phyloP scores from a whole-genome alignment of 164 flowering plant species.

The Liquidambar formosana region DNA sequence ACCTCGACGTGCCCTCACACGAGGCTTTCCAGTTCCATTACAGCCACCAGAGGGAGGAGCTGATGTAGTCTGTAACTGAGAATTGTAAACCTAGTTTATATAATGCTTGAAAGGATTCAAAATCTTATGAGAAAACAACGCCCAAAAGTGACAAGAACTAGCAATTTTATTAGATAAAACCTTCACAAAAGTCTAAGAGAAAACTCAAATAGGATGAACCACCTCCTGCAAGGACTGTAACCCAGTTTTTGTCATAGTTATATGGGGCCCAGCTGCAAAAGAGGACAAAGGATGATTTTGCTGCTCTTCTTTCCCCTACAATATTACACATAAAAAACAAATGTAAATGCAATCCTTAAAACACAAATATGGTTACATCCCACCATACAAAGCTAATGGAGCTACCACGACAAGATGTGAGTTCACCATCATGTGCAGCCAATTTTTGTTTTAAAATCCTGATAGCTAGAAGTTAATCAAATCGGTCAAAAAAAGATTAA shows the following conservation, averaged over 20 bases:
- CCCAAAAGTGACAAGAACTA: not conserved
- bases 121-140: not conserved
- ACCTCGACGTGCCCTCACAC: conserved; percentile 59
- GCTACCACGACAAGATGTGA: not conserved
- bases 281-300: conserved; percentile 7
- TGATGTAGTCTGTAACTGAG: conserved; percentile 4
- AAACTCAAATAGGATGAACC: not conserved
- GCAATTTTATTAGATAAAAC: not conserved
- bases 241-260: conserved; percentile 1
- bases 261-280: conserved; percentile 8
- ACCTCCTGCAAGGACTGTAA: conserved; percentile 19
- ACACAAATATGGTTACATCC: not conserved
- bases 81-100: not conserved
- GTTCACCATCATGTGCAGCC: not conserved
- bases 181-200: not conserved
- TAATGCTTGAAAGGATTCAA: not conserved
- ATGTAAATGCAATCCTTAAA: not conserved
- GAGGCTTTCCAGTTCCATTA: conserved; percentile 26
- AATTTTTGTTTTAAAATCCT: not conserved
- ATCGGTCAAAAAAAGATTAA: not conserved
- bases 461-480: not conserved
- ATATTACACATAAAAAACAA: not conserved
- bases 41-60: conserved; percentile 6
- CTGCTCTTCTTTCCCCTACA: conserved; percentile 16
- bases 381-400: not conserved